Base-by-base conservation (phyloP, 768 basidiomycete genomes). In the Serendipita indica region DNA sequence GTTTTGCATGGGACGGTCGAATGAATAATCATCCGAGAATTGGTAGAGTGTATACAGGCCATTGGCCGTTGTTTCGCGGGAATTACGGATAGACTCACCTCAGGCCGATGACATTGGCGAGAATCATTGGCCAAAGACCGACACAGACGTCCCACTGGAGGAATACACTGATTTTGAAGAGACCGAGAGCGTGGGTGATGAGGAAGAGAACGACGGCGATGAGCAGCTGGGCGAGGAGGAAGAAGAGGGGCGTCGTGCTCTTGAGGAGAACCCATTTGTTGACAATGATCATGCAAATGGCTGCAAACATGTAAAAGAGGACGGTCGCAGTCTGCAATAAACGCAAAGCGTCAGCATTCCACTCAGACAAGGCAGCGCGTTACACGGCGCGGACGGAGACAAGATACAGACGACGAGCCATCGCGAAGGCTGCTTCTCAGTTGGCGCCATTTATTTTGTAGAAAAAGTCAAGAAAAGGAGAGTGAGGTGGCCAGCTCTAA, bases 181-280 rank as follows among this genome's bases (percentile, higher is more conserved):
- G 63, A 41, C 84, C 81, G 59, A 79, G 57, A 16, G 75, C 64
- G 66, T 86, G 80, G 0, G 80, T 79, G n/a, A 74, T 63, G 18
- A 83, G 69, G 71, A 92, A 86, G 10, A 92, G 77, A 7, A 82
- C 33, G 28, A 88, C 81, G 5, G 91, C 91, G 57, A 93, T 89
- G 49, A 79, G 62, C 7, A 92, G 77, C 66, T 94, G 90, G 1
- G 77, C 72, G 72, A 85, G 82, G 14, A 93, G 76, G 76, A 94
- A 92, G 73, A 93, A 93, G 1, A 93, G 75, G 0, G 91, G 91
- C 2, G 79, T 79, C 13, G 74, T 68, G 16, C 89, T 87, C 20
- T 71, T 71, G 67, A 84, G 83, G 28, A 94, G 74, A 12, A 93
- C 91, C 89, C 87, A 89, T 85, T 92, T 90, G 65, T 90, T 90